Evolutionary conservation across 345 rosid genomes (phyloP), one percentile per base, ranked within the genome.

Genomic region (Populus pruinosa): DNA sequence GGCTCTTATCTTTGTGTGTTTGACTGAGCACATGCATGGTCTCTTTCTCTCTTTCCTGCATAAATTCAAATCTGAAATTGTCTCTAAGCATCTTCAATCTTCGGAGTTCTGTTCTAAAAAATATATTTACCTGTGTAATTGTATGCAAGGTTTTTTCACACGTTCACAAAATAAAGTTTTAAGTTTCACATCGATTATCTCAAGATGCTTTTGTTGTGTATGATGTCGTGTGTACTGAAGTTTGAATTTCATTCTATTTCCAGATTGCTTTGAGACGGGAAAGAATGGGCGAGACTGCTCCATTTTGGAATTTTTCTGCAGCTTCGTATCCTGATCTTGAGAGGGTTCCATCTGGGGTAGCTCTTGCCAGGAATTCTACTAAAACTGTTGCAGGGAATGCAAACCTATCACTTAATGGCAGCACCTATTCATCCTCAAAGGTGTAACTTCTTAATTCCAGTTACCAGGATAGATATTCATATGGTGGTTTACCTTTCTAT

Each of bases 191-290:
- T 36, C 13, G 13, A 59, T 27, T 21, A 63, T 39, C 20, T 63
- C 35, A 35, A 38, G 63, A 59, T 49, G 2, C 18, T 21, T 9
- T 17, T 29, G 2, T 43, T 8, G 31, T 38, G 9, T n/a, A 11
- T 50, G 43, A 59, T 74, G 38, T 55, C 23, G 12, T 64, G 33
- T 53, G 27, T n/a, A 14, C 70, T 75, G 38, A 59, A 25, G 23
- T 49, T 76, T 69, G n/a, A 16, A 77, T 55, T 44, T 73, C 64
- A 27, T 16, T 78, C 50, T 23, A 35, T 70, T 76, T 78, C 71
- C 78, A 92, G 94, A 92, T 92, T 87, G 95, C 97, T 82, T 76
- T 92, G 74, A 88, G 95, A 85, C 85, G 97, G 67, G 97, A 92
- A 87, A 92, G 76, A 84, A 85, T 92, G 93, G 95, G 97, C 21